Evolutionary conservation across 352 stramenopile genomes (phyloP), one percentile per base, ranked within the genome.

Genomic region (Hyaloperonospora brassicae): DNA sequence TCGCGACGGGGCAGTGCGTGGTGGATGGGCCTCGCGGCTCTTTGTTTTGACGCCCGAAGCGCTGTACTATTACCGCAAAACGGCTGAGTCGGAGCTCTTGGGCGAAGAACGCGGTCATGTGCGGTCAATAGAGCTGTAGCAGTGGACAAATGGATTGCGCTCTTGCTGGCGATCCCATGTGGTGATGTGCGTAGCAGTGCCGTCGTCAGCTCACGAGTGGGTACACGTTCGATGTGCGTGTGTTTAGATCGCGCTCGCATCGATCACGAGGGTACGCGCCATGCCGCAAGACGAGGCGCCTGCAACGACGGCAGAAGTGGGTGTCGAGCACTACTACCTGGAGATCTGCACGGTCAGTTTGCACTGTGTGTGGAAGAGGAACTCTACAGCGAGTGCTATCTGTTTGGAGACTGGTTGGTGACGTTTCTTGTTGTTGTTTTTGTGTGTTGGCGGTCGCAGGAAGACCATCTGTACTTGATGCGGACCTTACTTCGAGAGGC

Each of bases 41-140:
- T 93, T 93, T 57, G 66, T 93, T 27, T 73, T 93, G 50, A 90
- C 82, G 24, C 76, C 79, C 34, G 69, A 89, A 31, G 73, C 70
- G 52, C 65, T 93, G 48, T 76, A 90, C 54, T 93, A 93, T 61
- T 93, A 88, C 65, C 82, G 82, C 46, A 83, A 84, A 47, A 66
- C 72, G 31, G 77, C 69, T 3, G 80, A 93, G 27, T 66, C 76
- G 13, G 82, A 93, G 52, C 64, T 93, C 12, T 56, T 93, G 14
- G 82, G 82, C 50, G 79, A 93, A 56, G 82, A 93, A 61, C 79
- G 82, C 27, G 82, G 80, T 17, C 72, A 70, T 17, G 82, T 92
- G 66, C 41, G 57, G 5, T 44, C 17, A 17, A 17, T 17, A 17
- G 17, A 17, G 0, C 17, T 17, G 17, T 17, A 17, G 17, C 17